Base-by-base conservation (phyloP, 1,284 basidiomycete species). In the Cryptococcus jaspeensis region DNA sequence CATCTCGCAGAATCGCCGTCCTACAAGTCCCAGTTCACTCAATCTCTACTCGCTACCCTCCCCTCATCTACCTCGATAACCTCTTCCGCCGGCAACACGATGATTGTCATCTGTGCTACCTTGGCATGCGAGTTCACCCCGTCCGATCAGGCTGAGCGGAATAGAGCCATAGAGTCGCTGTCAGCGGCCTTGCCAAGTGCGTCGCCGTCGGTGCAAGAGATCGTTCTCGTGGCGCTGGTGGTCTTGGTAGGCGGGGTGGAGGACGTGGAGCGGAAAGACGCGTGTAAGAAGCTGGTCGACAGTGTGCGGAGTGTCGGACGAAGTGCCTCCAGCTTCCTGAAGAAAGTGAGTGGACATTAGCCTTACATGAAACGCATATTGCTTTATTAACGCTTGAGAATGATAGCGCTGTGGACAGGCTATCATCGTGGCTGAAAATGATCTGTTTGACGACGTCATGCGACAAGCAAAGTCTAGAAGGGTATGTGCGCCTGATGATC, bases 181-280 rank as follows among this genome's bases (percentile, higher is more conserved):
- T 44, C 52, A 12, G 32, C 23, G 11, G 42, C 54, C 38, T 36
- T 63, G 11, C 37, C 43, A n/a, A 18, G 6, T 23, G 18, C 36
- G 2, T 15, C 50, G 49, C 55, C 56, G 36, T 59, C 58, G 5
- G 60, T 70, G 1, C 67, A 69, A 54, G 70, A 72, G 39, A 48
- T 70, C 3, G 44, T 63, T 11, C 43, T 70, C 32, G 60, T 67
- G 7, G 53, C 65, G 1, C 40, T 67, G 4, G 59, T 67, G 5
- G 53, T 62, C 3, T 54, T 63, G 2, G 43, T 65, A 4, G 48
- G 52, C 0, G 20, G 16, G 12, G 20, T 44, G 25, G n/a, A 46
- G 35, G 13, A 32, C 16, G 3, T 32, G 50, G 20, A 28, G 25
- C 2, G 43, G 12, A 20, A 38, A 20, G 42, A 53, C 9, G 46